Evolutionary conservation across 495 filamentous ascomycete species (phyloP).

Genomic region (Choiromyces venosus): DNA sequence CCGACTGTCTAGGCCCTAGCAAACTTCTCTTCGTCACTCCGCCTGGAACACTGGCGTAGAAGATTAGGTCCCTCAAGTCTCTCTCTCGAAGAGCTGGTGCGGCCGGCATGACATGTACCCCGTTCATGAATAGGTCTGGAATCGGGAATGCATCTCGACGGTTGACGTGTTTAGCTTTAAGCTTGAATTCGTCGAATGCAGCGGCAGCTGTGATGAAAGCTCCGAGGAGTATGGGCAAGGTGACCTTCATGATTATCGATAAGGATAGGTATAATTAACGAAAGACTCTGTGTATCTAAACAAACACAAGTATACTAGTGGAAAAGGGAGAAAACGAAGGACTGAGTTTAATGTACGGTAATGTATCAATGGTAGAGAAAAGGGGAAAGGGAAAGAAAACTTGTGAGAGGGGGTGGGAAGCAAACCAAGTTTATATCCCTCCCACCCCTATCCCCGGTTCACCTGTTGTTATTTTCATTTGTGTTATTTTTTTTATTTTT

Average conservation of each 20-base stretch:
- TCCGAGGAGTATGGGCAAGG: not conserved
- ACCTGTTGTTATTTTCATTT: not conserved
- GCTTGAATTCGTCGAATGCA: not conserved
- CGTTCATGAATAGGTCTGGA: not conserved
- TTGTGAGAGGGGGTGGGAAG: not conserved
- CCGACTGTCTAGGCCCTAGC: not conserved
- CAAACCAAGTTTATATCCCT: not conserved
- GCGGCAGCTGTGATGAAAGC: not conserved
- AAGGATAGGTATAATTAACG: not conserved
- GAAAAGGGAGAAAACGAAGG: not conserved
- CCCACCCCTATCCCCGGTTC: not conserved
- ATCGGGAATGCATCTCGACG: not conserved
- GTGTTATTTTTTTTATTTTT: too few relatives aligned
- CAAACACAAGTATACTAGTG: not conserved
- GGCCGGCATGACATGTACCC: not conserved
- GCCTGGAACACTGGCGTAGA: not conserved
- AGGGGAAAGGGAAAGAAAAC: not conserved
- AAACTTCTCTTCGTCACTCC: not conserved
- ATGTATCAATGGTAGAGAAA: not conserved
- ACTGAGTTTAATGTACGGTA: not conserved
- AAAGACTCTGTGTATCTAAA: not conserved
- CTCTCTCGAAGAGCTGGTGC: not conserved
- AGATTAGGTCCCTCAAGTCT: not conserved
- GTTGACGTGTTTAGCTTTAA: not conserved
- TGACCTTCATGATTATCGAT: not conserved